Evolutionary conservation across 225 moss, liverwort and hornwort genomes (phyloP).

Genomic region (Polytrichum formosum): DNA sequence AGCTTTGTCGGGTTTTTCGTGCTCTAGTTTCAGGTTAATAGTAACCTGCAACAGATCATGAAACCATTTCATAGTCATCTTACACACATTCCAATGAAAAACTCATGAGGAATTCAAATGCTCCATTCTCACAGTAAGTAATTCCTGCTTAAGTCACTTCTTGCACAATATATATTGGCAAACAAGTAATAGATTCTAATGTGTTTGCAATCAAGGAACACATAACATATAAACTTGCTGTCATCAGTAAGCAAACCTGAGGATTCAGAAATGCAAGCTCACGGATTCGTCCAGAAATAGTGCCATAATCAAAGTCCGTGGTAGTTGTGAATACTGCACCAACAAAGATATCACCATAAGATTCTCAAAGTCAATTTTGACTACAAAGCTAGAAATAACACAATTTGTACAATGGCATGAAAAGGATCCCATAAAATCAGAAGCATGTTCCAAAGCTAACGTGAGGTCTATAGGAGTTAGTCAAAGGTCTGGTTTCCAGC

Average conservation of each 20-base stretch:
- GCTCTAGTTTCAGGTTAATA: conserved; percentile 69
- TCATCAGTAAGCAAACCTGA: conserved; percentile 46
- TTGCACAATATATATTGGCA: too few species aligned
- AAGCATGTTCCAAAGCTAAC: not conserved
- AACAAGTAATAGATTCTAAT: too few species aligned
- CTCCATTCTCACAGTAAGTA: too few species aligned
- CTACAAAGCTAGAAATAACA: not conserved
- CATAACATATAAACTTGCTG: not conserved
- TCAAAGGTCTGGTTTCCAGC: not conserved
- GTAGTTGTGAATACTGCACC: conserved; percentile 72
- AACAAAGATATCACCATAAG: conserved; percentile 11
- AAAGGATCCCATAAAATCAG: not conserved
- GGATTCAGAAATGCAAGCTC: conserved; percentile 94
- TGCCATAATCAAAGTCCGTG: conserved; percentile 84
- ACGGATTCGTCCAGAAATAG: conserved; percentile 75
- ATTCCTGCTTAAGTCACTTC: too few species aligned
- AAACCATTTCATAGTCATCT: not conserved
- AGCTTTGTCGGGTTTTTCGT: conserved; percentile 33
- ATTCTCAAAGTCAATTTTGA: not conserved
- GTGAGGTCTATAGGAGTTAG: not conserved
- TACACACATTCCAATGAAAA: not conserved
- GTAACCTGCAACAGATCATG: conserved; percentile 57
- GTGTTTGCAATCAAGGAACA: too few species aligned
- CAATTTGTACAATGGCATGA: not conserved
- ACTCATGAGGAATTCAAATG: too few species aligned